A percentile compares a stretch with the other conserved stretches of the same genome.
These are phyloP conservation scores for Conidiobolus incongruus DNA, from an alignment of 371 early-diverging fungal species.

Conservation along the genomic window DNA sequence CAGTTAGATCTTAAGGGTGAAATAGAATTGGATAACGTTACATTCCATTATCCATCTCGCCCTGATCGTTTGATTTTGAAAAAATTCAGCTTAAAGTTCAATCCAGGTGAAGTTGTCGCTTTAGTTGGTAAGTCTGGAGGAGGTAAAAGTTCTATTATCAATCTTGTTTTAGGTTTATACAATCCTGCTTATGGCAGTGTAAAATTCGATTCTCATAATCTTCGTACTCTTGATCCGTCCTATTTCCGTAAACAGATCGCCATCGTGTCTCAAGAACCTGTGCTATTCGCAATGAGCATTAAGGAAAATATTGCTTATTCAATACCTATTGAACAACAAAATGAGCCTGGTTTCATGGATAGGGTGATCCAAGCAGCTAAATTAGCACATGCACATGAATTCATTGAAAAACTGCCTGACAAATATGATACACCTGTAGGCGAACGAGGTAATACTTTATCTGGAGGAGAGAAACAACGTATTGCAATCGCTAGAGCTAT, in stretches of 20 bases:
- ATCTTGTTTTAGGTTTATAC: constrained; percentile 17
- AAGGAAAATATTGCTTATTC: constrained; percentile 50
- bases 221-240: constrained; percentile 26
- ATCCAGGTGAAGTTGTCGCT: constrained; percentile 44
- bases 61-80: constrained; percentile 34
- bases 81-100: constrained; percentile 12
- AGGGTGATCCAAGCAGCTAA: constrained; percentile 30
- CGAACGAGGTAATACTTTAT: no score
- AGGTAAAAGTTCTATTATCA: constrained; percentile 37
- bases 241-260: constrained; percentile 22
- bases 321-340: constrained; percentile 18
- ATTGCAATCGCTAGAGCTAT: constrained; percentile 46
- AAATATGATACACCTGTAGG: constrained; percentile 59
- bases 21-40: constrained; percentile 21
- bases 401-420: constrained; percentile 30
- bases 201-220: background rate
- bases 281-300: constrained; percentile 47
- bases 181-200: background rate
- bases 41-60: constrained; percentile 55
- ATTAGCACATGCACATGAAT: constrained; percentile 51
- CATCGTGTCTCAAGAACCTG: constrained; percentile 68
- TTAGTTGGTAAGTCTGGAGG: constrained; percentile 41
- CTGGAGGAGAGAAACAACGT: constrained; percentile 51
- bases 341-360: constrained; percentile 15
- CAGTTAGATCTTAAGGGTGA: constrained; percentile 17